Conservation (phyloP, 805 yeast species). For the Candida yuanshanica region DNA sequence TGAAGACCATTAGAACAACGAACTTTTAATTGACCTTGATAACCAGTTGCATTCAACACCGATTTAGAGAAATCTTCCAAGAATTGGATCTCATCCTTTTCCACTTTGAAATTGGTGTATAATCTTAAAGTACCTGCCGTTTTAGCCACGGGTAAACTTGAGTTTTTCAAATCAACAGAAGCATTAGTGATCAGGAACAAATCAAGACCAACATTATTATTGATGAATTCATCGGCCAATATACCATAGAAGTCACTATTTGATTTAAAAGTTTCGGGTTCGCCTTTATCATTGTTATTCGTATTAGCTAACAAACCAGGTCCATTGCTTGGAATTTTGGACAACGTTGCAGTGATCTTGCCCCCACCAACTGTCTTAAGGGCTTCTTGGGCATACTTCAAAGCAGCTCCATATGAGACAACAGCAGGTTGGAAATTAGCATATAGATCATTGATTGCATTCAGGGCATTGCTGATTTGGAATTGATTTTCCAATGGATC, state of each 20-base stretch:
- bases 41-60: slow-evolving; percentile 52
- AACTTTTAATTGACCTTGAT: slow-evolving; percentile 76
- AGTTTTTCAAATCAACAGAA: slow-evolving; percentile 66
- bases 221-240: slow-evolving; percentile 50
- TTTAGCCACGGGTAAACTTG: slow-evolving; percentile 54
- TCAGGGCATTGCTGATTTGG: slow-evolving; percentile 63
- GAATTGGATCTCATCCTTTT: slow-evolving; percentile 64
- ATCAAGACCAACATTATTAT: slow-evolving; percentile 66
- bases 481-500: slow-evolving; percentile 63
- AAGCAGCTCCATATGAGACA: slow-evolving; percentile 75
- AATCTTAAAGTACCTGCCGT: slow-evolving; percentile 68
- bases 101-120: slow-evolving; percentile 62
- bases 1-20: slow-evolving; percentile 87
- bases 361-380: slow-evolving; percentile 73
- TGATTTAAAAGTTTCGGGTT: slow-evolving; percentile 45
- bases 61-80: slow-evolving; percentile 54
- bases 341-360: slow-evolving; percentile 63
- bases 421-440: slow-evolving; percentile 39
- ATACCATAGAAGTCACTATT: slow-evolving; percentile 57
- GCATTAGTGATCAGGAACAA: slow-evolving; percentile 62
- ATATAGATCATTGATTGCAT: slow-evolving; percentile 45
- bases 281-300: slow-evolving; percentile 33
- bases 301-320: slow-evolving; percentile 55
- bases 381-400: slow-evolving; percentile 60
- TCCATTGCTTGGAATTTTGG: slow-evolving; percentile 74